phyloP scores from a whole-genome alignment of 306 rosid species.

The Sphenostylis stenocarpa region DNA sequence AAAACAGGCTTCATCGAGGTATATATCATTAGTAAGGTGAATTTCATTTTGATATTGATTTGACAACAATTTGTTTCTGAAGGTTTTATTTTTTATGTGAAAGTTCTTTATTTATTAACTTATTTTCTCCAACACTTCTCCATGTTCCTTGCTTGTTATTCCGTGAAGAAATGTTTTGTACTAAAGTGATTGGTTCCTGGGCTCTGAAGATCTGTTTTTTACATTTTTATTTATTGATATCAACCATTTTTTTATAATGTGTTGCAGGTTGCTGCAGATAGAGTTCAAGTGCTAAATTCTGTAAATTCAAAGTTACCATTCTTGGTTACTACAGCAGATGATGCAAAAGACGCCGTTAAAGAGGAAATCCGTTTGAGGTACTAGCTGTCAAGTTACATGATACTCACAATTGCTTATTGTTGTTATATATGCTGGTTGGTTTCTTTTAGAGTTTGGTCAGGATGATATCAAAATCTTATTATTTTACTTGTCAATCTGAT shows the following conservation, averaged over 20 bases:
- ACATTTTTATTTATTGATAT: neutral
- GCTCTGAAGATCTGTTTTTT: neutral
- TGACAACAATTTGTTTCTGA: neutral
- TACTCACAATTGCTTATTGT: constrained; percentile 4
- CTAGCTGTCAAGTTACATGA: constrained; percentile 1
- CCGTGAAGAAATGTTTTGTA: neutral
- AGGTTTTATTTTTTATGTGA: neutral
- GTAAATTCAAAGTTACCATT: constrained; percentile 83
- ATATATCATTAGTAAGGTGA: neutral
- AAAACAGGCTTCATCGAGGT: constrained; percentile 89
- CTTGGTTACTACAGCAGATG: constrained; percentile 76
- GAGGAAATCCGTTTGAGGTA: constrained; percentile 96
- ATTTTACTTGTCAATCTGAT: neutral
- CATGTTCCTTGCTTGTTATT: constrained; percentile 16
- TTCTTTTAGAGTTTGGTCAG: neutral
- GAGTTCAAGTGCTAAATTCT: constrained; percentile 74
- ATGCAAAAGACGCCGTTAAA: constrained; percentile 77
- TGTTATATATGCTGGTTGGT: neutral
- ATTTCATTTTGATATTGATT: neutral
- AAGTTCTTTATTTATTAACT: neutral
- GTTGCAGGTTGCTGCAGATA: constrained; percentile 75
- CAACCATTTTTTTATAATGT: constrained; percentile 11
- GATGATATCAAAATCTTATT: neutral
- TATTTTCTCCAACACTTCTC: neutral
- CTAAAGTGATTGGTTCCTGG: neutral